Conservation (phyloP, 2,329 filamentous ascomycete species). For the Ambrosiella xylebori region DNA sequence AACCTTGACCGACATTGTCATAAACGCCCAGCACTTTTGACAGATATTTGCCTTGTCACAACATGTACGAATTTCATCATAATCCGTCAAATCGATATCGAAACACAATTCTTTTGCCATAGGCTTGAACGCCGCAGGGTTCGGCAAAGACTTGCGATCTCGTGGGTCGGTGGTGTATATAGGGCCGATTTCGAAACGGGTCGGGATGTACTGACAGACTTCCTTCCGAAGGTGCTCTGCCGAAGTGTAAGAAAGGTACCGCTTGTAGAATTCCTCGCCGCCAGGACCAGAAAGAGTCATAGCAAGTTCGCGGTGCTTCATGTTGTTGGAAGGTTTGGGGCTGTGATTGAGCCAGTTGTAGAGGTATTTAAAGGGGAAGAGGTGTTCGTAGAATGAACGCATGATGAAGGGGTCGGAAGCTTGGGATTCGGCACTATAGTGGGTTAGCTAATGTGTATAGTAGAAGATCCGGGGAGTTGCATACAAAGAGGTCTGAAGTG, state of each 20-base stretch:
- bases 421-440: constrained; percentile 8
- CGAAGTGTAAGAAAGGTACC: constrained; percentile 58
- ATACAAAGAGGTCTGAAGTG: constrained; percentile 14
- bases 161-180: constrained; percentile 88
- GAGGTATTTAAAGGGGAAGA: constrained; percentile 86
- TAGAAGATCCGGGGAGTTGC: neutral
- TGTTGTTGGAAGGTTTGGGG: constrained; percentile 69
- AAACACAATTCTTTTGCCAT: constrained; percentile 90
- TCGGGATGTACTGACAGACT: constrained; percentile 70
- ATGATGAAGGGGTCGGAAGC: constrained; percentile 41
- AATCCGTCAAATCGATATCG: constrained; percentile 98
- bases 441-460: neutral
- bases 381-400: constrained; percentile 83
- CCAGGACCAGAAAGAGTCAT: constrained; percentile 64
- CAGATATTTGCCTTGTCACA: constrained; percentile 91
- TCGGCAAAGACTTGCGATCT: constrained; percentile 75
- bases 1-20: constrained; percentile 94
- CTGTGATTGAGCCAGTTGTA: constrained; percentile 98
- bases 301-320: constrained; percentile 85
- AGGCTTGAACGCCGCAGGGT: constrained; percentile 67
- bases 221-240: constrained; percentile 64
- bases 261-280: constrained; percentile 56
- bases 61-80: constrained; percentile 91
- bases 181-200: constrained; percentile 96
- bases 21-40: constrained; percentile 87